These are phyloP conservation scores for Microsporum canis DNA, from an alignment of 2,329 filamentous ascomycete species.

Conservation along the genomic window DNA sequence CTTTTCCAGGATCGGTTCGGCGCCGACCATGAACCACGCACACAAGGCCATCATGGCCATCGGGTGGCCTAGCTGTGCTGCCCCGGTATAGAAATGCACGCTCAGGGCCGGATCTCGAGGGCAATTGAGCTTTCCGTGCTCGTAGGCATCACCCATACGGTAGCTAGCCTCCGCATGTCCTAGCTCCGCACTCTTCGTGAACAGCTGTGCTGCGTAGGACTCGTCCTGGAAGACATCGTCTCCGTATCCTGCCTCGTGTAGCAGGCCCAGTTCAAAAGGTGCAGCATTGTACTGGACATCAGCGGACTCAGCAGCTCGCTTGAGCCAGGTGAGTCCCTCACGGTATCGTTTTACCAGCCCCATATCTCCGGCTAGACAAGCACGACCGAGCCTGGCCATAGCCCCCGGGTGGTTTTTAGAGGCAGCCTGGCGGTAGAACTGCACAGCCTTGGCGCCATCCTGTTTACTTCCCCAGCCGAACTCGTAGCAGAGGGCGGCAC, in stretches of 20 bases:
- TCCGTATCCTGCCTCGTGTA: slow-evolving; percentile 89
- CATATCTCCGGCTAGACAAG: slow-evolving; percentile 80
- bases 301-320: slow-evolving; percentile 78
- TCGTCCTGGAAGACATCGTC: slow-evolving; percentile 89
- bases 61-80: slow-evolving; percentile 72
- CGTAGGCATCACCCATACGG: slow-evolving; percentile 90
- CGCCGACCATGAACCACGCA: slow-evolving; percentile 96
- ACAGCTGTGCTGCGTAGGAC: slow-evolving; percentile 81
- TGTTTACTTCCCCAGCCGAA: slow-evolving; percentile 94
- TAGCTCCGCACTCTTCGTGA: slow-evolving; percentile 86
- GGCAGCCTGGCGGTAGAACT: slow-evolving; percentile 81
- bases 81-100: slow-evolving; percentile 93
- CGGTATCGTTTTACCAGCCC: slow-evolving; percentile 71
- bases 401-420: slow-evolving; percentile 92
- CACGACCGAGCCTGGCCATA: slow-evolving; percentile 82
- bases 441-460: slow-evolving; percentile 80
- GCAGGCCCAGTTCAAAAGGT: slow-evolving; percentile 74
- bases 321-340: slow-evolving; percentile 93
- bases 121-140: slow-evolving; percentile 78
- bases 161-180: slow-evolving; percentile 78
- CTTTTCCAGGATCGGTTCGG: slow-evolving; percentile 81
- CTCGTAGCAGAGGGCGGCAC: slow-evolving; percentile 88
- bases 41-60: slow-evolving; percentile 96
- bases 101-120: slow-evolving; percentile 84
- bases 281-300: slow-evolving; percentile 86